These are phyloP conservation scores for Ensete ventricosum DNA, from an alignment of 176 grass and related monocot genomes.

Conservation along the genomic window DNA sequence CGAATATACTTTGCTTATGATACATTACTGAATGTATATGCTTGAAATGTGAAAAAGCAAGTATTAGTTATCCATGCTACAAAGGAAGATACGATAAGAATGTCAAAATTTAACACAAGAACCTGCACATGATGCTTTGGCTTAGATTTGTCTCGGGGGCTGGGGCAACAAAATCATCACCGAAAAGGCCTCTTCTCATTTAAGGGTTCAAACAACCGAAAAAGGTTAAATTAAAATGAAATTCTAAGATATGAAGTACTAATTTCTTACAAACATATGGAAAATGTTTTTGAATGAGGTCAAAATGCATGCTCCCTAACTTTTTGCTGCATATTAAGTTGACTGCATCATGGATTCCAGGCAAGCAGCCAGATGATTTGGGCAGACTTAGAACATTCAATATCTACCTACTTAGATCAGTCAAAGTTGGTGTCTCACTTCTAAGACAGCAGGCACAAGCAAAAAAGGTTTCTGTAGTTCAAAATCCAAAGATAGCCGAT, in stretches of 20 bases:
- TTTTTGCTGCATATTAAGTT: background rate
- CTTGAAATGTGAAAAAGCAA: no score
- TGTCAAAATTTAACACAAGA: no score
- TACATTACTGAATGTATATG: no score
- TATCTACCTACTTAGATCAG: background rate
- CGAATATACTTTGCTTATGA: no score
- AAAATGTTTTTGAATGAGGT: background rate
- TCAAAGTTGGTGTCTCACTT: background rate
- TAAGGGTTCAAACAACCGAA: background rate
- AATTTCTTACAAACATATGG: background rate
- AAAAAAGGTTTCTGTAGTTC: background rate
- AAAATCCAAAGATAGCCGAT: background rate
- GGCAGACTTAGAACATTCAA: background rate
- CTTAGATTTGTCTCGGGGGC: no score
- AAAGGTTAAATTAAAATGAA: slow-evolving; percentile 1
- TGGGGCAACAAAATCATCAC: no score
- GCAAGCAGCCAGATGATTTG: background rate
- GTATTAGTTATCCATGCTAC: no score
- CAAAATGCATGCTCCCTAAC: background rate
- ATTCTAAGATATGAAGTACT: background rate
- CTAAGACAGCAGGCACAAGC: background rate
- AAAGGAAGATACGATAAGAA: no score
- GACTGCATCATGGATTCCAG: background rate
- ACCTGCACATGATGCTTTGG: no score
- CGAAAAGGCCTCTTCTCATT: background rate